Evolutionary conservation across 805 yeast genomes (phyloP).

Genomic region (Blastobotrys americana): DNA sequence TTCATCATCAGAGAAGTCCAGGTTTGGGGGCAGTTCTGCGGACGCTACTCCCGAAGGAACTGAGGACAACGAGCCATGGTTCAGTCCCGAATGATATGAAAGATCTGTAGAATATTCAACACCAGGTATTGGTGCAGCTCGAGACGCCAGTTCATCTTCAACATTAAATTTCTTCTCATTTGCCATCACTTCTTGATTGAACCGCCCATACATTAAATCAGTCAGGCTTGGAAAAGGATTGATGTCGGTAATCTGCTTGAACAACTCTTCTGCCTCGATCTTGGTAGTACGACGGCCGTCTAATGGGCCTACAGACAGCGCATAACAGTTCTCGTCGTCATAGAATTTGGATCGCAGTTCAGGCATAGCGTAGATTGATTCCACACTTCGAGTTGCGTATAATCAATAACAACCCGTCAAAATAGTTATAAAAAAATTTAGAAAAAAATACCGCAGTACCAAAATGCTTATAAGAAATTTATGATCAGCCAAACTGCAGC

Average conservation of each 20-base stretch:
- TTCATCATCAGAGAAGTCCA: neutral
- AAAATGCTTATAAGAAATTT: no score
- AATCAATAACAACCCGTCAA: no score
- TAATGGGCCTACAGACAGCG: neutral
- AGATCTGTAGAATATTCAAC: neutral
- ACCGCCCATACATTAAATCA: neutral
- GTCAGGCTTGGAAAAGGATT: neutral
- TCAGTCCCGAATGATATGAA: neutral
- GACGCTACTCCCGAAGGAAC: neutral
- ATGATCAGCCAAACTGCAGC: no score
- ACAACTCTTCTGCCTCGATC: neutral
- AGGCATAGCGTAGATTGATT: no score
- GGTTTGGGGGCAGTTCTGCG: neutral
- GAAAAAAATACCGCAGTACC: no score
- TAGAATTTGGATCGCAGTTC: neutral
- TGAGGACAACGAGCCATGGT: neutral
- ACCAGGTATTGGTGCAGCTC: no score
- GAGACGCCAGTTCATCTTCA: neutral
- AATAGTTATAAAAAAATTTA: no score
- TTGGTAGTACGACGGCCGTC: neutral
- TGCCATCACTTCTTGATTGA: neutral
- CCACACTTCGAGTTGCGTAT: no score
- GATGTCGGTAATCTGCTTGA: neutral
- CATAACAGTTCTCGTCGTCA: neutral
- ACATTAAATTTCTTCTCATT: neutral